Conservation (phyloP, 345 rosid genomes). For the Citrus trifoliata region DNA sequence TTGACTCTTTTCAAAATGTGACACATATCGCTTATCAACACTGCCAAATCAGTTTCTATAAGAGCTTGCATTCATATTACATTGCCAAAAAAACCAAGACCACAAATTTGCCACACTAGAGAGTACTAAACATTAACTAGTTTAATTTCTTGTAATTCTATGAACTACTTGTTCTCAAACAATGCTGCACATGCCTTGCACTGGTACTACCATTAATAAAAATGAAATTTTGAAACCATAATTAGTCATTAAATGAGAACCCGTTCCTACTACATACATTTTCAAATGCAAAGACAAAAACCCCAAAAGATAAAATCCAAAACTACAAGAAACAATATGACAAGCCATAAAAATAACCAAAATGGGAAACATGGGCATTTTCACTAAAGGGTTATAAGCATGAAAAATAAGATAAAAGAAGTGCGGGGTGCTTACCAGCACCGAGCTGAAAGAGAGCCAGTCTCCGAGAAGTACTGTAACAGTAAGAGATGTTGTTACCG, state of each 20-base stretch:
- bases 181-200: background rate
- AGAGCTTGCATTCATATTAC: background rate
- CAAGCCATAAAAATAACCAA: background rate
- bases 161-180: background rate
- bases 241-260: background rate
- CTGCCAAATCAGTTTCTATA: too few relatives aligned
- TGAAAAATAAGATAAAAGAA: background rate
- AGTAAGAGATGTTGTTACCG: background rate
- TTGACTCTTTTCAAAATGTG: background rate
- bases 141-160: background rate
- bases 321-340: background rate
- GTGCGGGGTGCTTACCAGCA: slow-evolving; percentile 19
- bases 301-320: background rate
- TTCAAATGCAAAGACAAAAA: background rate
- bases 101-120: background rate
- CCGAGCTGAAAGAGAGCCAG: slow-evolving; percentile 42
- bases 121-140: background rate
- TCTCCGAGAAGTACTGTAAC: slow-evolving; percentile 31
- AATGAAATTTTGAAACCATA: background rate
- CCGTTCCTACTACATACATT: background rate
- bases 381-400: background rate
- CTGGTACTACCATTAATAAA: too few relatives aligned
- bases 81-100: background rate
- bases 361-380: background rate
- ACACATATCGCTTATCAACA: too few relatives aligned